A percentile compares a stretch with the other conserved stretches of the same genome.
These are phyloP conservation scores for Hirsutella rhossiliensis DNA, from an alignment of 2,329 filamentous ascomycete genomes.

Conservation along the genomic window DNA sequence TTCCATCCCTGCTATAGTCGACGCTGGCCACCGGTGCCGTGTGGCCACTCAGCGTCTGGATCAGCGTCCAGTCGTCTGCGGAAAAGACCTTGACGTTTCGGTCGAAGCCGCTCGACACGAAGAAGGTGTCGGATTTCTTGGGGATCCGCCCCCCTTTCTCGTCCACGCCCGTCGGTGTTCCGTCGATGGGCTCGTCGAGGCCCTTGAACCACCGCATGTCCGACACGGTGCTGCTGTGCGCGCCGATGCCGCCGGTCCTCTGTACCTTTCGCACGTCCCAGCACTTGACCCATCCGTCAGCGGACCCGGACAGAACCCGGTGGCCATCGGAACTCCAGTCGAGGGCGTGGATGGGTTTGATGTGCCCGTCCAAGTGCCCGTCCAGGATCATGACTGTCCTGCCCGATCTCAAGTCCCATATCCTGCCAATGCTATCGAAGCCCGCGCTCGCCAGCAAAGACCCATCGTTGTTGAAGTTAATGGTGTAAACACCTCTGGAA, in stretches of 20 bases:
- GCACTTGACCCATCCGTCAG: slow-evolving; percentile 93
- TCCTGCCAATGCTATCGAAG: slow-evolving; percentile 82
- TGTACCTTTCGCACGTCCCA: slow-evolving; percentile 92
- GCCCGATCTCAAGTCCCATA: slow-evolving; percentile 90
- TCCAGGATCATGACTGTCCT: slow-evolving; percentile 94
- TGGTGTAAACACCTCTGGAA: slow-evolving; percentile 80
- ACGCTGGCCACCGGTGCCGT: slow-evolving; percentile 85
- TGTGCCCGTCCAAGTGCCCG: slow-evolving; percentile 66
- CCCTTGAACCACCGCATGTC: slow-evolving; percentile 94
- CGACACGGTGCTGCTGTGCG: slow-evolving; percentile 82
- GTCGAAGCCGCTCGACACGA: slow-evolving; percentile 86
- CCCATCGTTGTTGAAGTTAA: slow-evolving; percentile 84
- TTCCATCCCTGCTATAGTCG: slow-evolving; percentile 74
- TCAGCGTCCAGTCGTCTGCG: slow-evolving; percentile 86
- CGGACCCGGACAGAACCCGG: slow-evolving; percentile 83
- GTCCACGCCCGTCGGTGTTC: slow-evolving; percentile 45
- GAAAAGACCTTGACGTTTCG: slow-evolving; percentile 93
- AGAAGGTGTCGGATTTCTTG: slow-evolving; percentile 83
- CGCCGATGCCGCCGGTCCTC: slow-evolving; percentile 73
- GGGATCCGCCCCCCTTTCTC: slow-evolving; percentile 57
- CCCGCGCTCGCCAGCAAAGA: slow-evolving; percentile 87
- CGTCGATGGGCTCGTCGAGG: slow-evolving; percentile 57
- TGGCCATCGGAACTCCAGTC: slow-evolving; percentile 91
- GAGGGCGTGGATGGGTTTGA: slow-evolving; percentile 83
- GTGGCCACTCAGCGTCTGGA: slow-evolving; percentile 81